Evolutionary conservation across 1,284 basidiomycete species (phyloP), one percentile per base, ranked within the genome.

Genomic region (Rhodotorula sp.): DNA sequence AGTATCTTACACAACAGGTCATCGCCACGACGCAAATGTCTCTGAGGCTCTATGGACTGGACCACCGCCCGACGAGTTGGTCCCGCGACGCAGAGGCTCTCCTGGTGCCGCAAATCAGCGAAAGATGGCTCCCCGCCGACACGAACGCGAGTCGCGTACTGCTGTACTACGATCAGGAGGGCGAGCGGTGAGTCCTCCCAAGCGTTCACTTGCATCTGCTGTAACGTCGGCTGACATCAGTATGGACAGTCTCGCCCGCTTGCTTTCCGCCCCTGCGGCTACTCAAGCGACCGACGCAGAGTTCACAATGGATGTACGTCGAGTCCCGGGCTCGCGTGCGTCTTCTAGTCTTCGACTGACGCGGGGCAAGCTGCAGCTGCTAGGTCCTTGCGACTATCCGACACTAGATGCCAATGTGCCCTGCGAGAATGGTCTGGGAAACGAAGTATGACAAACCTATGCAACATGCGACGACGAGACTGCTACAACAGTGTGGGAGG

Each of bases 31-130:
- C 68, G 6, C 52, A 68, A 23, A 61, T 72, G 39, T 63, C 74
- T 21, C 64, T 73, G 58, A 75, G 73, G 56, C 71, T 75, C 10
- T 75, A 64, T 52, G 66, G 64, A 1, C 67, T 62, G 12, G 71
- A 73, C n/a, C 67, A 72, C 51, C 58, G 59, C 20, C 74, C 71
- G 12, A 49, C 61, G 2, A 47, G 23, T 8, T 74, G 70, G 69
- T 65, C 64, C 15, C 29, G 62, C 48, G 69, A 75, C 34, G 74
- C 74, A 29, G 71, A 75, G 56, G 74, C 71, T 18, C 67, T 75
- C 16, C 64, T 75, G 47, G 64, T 72, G 2, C 74, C 74, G 21
- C 62, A 68, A 18, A 60, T 70, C n/a, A 51, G 47, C 18, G 67
- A 68, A 16, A 48, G 64, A 21, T 75, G 73, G 71, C 56, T 73